These are phyloP conservation scores for Cystoisospora suis DNA, from an alignment of 169 alveolate species.

Conservation along the genomic window DNA sequence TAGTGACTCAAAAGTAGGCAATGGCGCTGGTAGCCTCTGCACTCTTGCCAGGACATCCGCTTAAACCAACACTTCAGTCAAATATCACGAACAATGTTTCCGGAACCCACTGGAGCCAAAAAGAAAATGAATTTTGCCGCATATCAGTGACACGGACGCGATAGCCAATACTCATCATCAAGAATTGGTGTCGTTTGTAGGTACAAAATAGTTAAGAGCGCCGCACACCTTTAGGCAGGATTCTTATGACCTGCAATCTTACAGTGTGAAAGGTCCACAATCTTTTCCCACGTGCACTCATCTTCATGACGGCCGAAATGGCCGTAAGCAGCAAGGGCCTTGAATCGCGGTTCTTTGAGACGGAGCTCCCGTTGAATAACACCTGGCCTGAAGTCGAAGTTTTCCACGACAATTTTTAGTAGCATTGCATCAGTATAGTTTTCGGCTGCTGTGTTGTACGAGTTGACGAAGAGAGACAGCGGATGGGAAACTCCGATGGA, in stretches of 20 bases:
- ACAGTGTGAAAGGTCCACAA: constrained; percentile 75
- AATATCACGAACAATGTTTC: no score
- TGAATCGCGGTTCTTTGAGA: constrained; percentile 87
- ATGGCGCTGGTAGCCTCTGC: no score
- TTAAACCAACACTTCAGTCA: no score
- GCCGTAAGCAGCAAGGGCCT: constrained; percentile 95
- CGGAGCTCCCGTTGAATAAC: constrained; percentile 91
- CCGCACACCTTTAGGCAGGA: no score
- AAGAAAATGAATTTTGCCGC: no score
- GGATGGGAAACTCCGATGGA: constrained; percentile 98
- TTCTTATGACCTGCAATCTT: not conserved
- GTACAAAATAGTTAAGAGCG: no score
- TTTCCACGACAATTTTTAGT: constrained; percentile 87
- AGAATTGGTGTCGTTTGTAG: no score
- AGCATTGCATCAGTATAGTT: constrained; percentile 93
- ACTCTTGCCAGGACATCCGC: no score
- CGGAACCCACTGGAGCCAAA: no score
- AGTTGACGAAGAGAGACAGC: constrained; percentile 93
- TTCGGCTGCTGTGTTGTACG: constrained; percentile 85
- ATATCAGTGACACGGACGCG: no score
- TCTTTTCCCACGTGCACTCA: constrained; percentile 94
- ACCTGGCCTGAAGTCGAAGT: constrained; percentile 97
- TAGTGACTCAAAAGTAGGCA: no score
- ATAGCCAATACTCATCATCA: no score
- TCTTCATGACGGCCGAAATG: constrained; percentile 96